Evolutionary conservation across 2,329 filamentous ascomycete genomes (phyloP).

Genomic region (Aurifilum marmelostoma): DNA sequence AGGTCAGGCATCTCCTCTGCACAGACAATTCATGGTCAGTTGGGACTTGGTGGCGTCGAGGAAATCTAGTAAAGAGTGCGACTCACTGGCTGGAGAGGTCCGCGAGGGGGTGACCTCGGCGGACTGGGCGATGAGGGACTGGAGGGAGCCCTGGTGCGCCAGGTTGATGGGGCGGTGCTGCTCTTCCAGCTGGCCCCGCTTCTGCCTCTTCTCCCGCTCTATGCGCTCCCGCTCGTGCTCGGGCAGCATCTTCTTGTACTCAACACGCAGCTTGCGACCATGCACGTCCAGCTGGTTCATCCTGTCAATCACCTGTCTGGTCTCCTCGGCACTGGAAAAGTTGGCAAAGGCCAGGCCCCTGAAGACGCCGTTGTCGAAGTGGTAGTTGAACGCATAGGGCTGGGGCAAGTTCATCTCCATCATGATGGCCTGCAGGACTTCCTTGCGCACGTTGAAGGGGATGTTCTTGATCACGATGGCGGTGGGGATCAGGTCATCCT

Average conservation of each 20-base stretch:
- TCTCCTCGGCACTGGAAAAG: conserved; percentile 95
- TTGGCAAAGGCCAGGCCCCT: conserved; percentile 96
- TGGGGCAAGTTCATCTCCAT: conserved; percentile 90
- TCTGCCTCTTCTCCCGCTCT: conserved; percentile 94
- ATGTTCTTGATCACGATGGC: conserved; percentile 99
- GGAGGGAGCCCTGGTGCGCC: conserved; percentile 84
- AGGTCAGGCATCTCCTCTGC: conserved; percentile 57
- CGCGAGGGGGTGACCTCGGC: conserved; percentile 60
- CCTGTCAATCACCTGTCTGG: conserved; percentile 84
- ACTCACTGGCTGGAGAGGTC: conserved; percentile 52
- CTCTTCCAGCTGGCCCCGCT: conserved; percentile 93
- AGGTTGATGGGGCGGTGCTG: conserved; percentile 82
- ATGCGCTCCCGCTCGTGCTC: conserved; percentile 93
- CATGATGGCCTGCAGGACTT: conserved; percentile 92
- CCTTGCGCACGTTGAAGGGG: conserved; percentile 96
- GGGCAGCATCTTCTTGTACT: conserved; percentile 99
- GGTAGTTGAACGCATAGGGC: conserved; percentile 98
- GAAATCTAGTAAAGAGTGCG: neutral
- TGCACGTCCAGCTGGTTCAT: conserved; percentile 97
- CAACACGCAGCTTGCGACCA: conserved; percentile 89
- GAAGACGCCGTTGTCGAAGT: conserved; percentile 98
- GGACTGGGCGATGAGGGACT: conserved; percentile 70
- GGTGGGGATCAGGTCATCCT: conserved; percentile 87
- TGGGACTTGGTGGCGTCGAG: conserved; percentile 19
- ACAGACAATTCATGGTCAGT: conserved; percentile 23